Conservation (phyloP, 208 protist genomes). For the Vickermania spadyakhi region DNA sequence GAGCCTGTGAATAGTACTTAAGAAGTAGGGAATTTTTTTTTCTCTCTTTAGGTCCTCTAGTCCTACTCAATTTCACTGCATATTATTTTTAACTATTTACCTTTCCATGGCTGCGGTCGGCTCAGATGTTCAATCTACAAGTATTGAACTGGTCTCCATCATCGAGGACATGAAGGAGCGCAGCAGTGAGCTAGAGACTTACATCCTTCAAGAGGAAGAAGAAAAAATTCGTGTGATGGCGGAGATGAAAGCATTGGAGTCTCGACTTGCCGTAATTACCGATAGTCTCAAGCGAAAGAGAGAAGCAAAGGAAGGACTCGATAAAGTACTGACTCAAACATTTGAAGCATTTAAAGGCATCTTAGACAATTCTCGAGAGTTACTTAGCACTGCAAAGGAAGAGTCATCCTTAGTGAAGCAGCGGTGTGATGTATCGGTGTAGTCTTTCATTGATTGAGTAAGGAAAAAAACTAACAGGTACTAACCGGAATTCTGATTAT, state of each 20-base stretch:
- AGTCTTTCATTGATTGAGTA: neutral
- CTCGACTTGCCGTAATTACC: slow-evolving; percentile 29
- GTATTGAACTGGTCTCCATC: slow-evolving; percentile 76
- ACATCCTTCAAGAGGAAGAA: slow-evolving; percentile 70
- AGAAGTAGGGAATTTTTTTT: no score
- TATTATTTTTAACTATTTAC: neutral
- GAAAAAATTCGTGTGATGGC: slow-evolving; percentile 34
- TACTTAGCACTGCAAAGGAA: slow-evolving; percentile 60
- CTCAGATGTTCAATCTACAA: slow-evolving; percentile 74
- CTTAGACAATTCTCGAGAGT: slow-evolving; percentile 71
- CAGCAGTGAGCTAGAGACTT: slow-evolving; percentile 40
- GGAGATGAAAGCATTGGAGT: slow-evolving; percentile 47
- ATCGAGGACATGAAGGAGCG: slow-evolving; percentile 88
- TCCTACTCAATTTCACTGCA: no score
- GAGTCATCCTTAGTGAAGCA: slow-evolving; percentile 26
- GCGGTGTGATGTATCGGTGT: neutral
- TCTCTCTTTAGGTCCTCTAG: no score
- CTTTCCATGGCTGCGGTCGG: slow-evolving; percentile 65
- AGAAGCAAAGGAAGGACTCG: slow-evolving; percentile 42
- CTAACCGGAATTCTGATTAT: no score
- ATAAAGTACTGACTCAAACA: slow-evolving; percentile 74
- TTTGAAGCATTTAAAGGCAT: slow-evolving; percentile 80
- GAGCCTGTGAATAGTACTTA: no score
- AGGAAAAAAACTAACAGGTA: no score
- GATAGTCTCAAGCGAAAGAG: slow-evolving; percentile 48